Conservation (phyloP, 768 basidiomycete species). For the Mycena vitilis region DNA sequence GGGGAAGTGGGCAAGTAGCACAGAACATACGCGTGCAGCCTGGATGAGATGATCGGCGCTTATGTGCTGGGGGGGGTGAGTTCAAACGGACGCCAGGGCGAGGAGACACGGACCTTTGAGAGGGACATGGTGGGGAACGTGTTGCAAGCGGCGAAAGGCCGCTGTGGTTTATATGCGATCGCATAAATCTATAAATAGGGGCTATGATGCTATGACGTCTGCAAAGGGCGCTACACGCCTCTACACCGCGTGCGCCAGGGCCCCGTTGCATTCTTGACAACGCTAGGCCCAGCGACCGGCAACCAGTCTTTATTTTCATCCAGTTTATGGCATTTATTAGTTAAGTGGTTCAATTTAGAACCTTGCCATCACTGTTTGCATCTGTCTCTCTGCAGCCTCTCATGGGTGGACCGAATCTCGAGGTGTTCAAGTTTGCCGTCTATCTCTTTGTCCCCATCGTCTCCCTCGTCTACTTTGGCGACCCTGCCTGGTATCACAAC, state of each 20-base stretch:
- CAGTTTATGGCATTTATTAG: no score
- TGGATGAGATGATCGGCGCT: slow-evolving; percentile 75
- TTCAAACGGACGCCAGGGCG: slow-evolving; percentile 33
- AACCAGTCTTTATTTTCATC: no score
- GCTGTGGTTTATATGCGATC: slow-evolving; percentile 11
- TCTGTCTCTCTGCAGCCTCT: not conserved
- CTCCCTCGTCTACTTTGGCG: slow-evolving; percentile 86
- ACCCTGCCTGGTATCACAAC: slow-evolving; percentile 86
- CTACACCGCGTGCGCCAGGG: no score
- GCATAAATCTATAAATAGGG: not conserved
- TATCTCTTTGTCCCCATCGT: slow-evolving; percentile 89
- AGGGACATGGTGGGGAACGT: slow-evolving; percentile 61
- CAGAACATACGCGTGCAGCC: slow-evolving; percentile 59
- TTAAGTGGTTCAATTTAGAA: not conserved
- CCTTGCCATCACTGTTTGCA: slow-evolving; percentile 1
- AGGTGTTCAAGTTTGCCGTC: slow-evolving; percentile 90
- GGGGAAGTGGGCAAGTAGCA: slow-evolving; percentile 3
- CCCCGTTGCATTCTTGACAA: no score
- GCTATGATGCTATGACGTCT: no score
- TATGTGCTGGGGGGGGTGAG: slow-evolving; percentile 61
- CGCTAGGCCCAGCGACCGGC: no score
- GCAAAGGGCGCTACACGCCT: no score
- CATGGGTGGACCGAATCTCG: slow-evolving; percentile 84
- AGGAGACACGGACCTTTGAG: slow-evolving; percentile 52
- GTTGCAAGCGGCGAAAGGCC: slow-evolving; percentile 7